Conservation (phyloP, 805 yeast species). For the Zygoascus tannicola region DNA sequence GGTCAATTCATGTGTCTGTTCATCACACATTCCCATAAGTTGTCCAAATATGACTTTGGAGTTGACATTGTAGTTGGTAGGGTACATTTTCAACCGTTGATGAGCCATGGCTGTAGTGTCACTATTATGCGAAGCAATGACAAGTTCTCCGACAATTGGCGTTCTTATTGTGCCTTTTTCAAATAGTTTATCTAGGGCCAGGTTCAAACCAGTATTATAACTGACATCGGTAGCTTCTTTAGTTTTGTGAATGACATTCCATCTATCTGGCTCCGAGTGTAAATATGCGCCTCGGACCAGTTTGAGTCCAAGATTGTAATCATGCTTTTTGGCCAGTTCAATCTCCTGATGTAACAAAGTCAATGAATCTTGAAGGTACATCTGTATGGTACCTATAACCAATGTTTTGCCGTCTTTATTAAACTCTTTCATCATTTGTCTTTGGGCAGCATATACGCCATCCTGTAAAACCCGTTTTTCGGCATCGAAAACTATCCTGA, state of each 20-base stretch:
- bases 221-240: slow-evolving; percentile 73
- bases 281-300: slow-evolving; percentile 94
- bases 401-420: slow-evolving; percentile 52
- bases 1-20: slow-evolving; percentile 67
- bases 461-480: slow-evolving; percentile 81
- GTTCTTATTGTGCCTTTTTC: slow-evolving; percentile 42
- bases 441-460: slow-evolving; percentile 86
- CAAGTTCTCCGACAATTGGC: slow-evolving; percentile 45
- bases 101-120: slow-evolving; percentile 70
- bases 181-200: slow-evolving; percentile 51
- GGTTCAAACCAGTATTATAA: slow-evolving; percentile 61
- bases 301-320: slow-evolving; percentile 76
- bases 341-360: slow-evolving; percentile 54
- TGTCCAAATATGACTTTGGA: slow-evolving; percentile 68
- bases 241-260: slow-evolving; percentile 56
- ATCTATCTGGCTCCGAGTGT: slow-evolving; percentile 74
- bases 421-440: slow-evolving; percentile 64
- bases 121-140: slow-evolving; percentile 85
- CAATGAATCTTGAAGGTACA: slow-evolving; percentile 72
- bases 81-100: slow-evolving; percentile 26
- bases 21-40: slow-evolving; percentile 92
- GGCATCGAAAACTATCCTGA: slow-evolving; percentile 76
- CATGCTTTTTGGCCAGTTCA: slow-evolving; percentile 45
- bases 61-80: slow-evolving; percentile 16
- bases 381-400: slow-evolving; percentile 86